phyloP scores from a whole-genome alignment of 495 filamentous ascomycete species.

The Lophiostoma macrostomum region DNA sequence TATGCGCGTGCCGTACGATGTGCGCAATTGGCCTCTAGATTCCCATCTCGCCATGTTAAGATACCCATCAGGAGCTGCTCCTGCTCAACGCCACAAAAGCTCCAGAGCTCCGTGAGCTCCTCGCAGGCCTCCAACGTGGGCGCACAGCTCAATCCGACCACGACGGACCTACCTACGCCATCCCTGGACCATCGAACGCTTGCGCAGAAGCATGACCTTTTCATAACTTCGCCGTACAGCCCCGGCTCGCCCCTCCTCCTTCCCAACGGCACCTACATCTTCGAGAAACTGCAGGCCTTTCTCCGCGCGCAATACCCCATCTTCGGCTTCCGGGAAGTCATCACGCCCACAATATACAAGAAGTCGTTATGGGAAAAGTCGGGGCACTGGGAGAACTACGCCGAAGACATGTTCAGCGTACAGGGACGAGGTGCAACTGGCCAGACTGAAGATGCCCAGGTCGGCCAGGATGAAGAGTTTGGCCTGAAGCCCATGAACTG shows the following conservation, averaged over 20 bases:
- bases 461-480: slow-evolving; percentile 71
- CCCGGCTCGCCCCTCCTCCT: slow-evolving; percentile 88
- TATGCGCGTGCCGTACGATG: background rate
- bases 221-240: slow-evolving; percentile 73
- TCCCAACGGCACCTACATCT: slow-evolving; percentile 78
- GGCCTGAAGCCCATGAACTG: slow-evolving; percentile 98
- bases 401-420: slow-evolving; percentile 92
- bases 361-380: slow-evolving; percentile 83
- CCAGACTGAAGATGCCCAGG: slow-evolving; percentile 38
- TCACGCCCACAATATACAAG: slow-evolving; percentile 94
- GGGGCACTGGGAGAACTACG: slow-evolving; percentile 91
- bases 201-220: slow-evolving; percentile 69
- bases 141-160: slow-evolving; percentile 30
- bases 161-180: slow-evolving; percentile 33
- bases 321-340: slow-evolving; percentile 88
- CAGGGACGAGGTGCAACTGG: slow-evolving; percentile 59
- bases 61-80: slow-evolving; percentile 18
- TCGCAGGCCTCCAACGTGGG: background rate
- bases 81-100: slow-evolving; percentile 15
- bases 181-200: slow-evolving; percentile 66
- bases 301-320: slow-evolving; percentile 81
- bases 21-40: slow-evolving; percentile 1
- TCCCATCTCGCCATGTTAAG: background rate
- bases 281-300: slow-evolving; percentile 83
- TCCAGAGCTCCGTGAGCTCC: slow-evolving; percentile 10